Conservation (phyloP, 2,329 filamentous ascomycete genomes). For the Thermoascus crustaceus region DNA sequence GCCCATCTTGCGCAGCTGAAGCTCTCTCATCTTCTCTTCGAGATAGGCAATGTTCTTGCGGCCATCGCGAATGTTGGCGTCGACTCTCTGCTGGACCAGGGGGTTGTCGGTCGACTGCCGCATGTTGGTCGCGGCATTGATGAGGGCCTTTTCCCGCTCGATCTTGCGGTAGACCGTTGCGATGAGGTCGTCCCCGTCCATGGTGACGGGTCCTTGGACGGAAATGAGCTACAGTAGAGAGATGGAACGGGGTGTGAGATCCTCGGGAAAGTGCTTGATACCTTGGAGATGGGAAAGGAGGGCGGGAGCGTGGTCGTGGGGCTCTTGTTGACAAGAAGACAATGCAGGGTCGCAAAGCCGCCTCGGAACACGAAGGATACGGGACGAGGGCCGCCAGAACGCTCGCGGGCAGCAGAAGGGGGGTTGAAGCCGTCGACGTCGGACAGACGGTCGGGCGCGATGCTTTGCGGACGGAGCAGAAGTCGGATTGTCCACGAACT, state of each 20-base stretch:
- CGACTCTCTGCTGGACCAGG: constrained; percentile 78
- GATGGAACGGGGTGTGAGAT: not conserved
- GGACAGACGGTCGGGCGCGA: no score
- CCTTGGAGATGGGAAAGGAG: constrained; percentile 2
- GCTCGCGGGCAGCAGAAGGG: no score
- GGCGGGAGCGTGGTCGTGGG: no score
- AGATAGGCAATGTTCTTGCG: constrained; percentile 92
- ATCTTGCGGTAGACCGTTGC: constrained; percentile 93
- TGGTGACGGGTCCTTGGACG: constrained; percentile 31
- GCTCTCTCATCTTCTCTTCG: constrained; percentile 80
- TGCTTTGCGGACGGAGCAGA: not conserved
- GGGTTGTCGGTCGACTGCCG: constrained; percentile 93
- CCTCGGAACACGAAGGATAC: not conserved
- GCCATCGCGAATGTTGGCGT: constrained; percentile 89
- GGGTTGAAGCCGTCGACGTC: no score
- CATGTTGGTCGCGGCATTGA: constrained; percentile 91
- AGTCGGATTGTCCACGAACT: not conserved
- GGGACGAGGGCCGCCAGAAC: no score
- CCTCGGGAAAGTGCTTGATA: not conserved
- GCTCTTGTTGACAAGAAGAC: no score
- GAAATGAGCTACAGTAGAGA: not conserved
- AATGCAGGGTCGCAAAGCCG: not conserved
- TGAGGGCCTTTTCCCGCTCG: constrained; percentile 89
- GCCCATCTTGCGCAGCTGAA: constrained; percentile 71
- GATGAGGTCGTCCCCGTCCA: constrained; percentile 55